Base-by-base conservation (phyloP, 1,284 basidiomycete species). In the Moesziomyces parantarcticus region DNA sequence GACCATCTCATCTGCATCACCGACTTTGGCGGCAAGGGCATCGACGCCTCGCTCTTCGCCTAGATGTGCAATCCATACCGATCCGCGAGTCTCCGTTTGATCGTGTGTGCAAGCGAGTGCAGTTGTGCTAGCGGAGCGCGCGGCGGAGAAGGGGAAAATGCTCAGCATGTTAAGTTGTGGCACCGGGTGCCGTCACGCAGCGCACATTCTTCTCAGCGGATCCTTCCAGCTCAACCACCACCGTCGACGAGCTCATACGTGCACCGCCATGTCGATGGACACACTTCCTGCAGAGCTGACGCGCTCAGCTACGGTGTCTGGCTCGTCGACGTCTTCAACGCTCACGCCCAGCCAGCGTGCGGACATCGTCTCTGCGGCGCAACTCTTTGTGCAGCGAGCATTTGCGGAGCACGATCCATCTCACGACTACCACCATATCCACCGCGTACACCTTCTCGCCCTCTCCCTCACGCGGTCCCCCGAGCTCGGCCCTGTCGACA, bases 401-500 rank as follows among this genome's bases (percentile, higher is more conserved):
- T 94, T 94, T 20, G 49, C 47, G 3, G 10, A 89, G 72, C 94
- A 94, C 82, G 94, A 96, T 82, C 91, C 93, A 1, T 93, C 92
- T 18, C 94, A 97, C 83, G 94, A 97, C 84, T 90, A 88, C 75
- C 90, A 90, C 69, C 94, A 97, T n/a, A 93, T 95, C 13, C 87
- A 92, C 72, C 89, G 93, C 69, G 93, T 95, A 20, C 87, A 92
- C 49, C 89, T 87, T 64, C 91, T 90, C 1, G 91, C 92, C 0
- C 79, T 95, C 20, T 84, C 87, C 5, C 87, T 96, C 47, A 53
- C 92, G 90, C 16, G 85, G 84, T 32, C 85, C 86, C 9, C 78
- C 89, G 57, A 59, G 16, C 11, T 78, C 41, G 22, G 22, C 13
- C 43, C 21, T 1, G 7, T 72, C 10, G 92, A 96, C 85, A 81